phyloP scores from a whole-genome alignment of 352 stramenopile species.

The Thalassiosira allenii region DNA sequence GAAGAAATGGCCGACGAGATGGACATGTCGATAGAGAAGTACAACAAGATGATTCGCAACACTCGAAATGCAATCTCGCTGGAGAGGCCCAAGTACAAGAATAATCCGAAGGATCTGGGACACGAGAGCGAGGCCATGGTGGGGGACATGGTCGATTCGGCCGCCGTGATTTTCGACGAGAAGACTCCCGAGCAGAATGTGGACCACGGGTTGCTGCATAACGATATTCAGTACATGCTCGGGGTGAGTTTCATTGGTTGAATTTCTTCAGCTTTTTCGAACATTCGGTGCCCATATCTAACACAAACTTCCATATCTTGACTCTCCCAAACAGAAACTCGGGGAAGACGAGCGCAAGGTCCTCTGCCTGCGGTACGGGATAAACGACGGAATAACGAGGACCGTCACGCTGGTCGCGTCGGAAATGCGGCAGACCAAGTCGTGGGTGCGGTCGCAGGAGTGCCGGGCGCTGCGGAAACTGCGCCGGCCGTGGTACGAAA shows the following conservation, averaged over 20 bases:
- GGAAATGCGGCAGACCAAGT: conserved; percentile 81
- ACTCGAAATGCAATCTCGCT: conserved; percentile 83
- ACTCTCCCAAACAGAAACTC: conserved; percentile 82
- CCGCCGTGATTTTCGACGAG: conserved; percentile 71
- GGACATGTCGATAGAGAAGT: conserved; percentile 82
- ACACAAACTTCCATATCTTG: too few species aligned
- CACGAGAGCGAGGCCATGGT: conserved; percentile 79
- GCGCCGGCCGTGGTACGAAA: conserved; percentile 86
- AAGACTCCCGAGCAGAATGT: conserved; percentile 75
- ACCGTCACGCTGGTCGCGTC: conserved; percentile 84
- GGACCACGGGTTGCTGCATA: conserved; percentile 78
- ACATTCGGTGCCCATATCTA: too few species aligned
- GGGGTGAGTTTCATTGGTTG: conserved; percentile 49
- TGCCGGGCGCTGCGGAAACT: conserved; percentile 85
- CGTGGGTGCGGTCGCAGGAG: conserved; percentile 87
- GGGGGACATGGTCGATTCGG: conserved; percentile 76
- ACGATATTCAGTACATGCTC: conserved; percentile 85
- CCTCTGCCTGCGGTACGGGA: conserved; percentile 83
- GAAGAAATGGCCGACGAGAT: conserved; percentile 84
- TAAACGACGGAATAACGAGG: conserved; percentile 85
- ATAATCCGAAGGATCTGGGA: conserved; percentile 83
- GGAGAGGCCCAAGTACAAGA: conserved; percentile 81
- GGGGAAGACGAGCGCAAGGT: conserved; percentile 82
- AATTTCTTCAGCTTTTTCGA: too few species aligned
- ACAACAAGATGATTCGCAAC: conserved; percentile 84